Base-by-base conservation (phyloP, 495 filamentous ascomycete species). In the Thozetella sp. region DNA sequence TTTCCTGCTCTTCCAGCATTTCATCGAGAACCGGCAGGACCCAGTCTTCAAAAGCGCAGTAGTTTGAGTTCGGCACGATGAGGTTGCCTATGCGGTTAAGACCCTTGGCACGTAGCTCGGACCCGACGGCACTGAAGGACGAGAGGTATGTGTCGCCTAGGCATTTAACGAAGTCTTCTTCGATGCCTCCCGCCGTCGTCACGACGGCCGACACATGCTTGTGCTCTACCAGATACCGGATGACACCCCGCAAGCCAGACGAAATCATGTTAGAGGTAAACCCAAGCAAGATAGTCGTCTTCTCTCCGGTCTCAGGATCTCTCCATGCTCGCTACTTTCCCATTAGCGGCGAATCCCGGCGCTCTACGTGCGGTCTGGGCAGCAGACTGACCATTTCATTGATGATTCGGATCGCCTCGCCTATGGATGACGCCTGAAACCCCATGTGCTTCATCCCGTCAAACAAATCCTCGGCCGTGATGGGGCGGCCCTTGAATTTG, bases 81-180 rank as follows among this genome's bases (percentile, higher is more conserved):
- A 99, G 80, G 63, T 98, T 98, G 53, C 96, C 96, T 63, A 98
- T 98, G 15, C 96, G 86, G 70, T 99, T 98, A 55, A 97, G 81
- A 1, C 96, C 95, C 67, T 92, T 88, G 20, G 83, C 78, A 17
- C 95, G 88, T 1, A 98, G 83, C 17, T 83, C 82, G 22, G 90
- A 86, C 2, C 95, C 96, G 0, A 81, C 72, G 0, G 90, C 86
- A 51, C 76, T 79, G 78, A 98, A 98, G 10, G 89, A 86, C 26
- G 91, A 93, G 63, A 97, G 85, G 69, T 98, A 98, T 11, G 96
- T 99, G 20, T 90, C 88, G 3, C 87, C 95, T 1, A 98, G 86
- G 64, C 96, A 98, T 76, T 99, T 99, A 80, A 98, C 98, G 48
- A 99, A 82, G 70, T 98, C 95, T 72, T 99, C 95, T 73, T 99